Percentiles rank a stretch among this genome's conserved stretches.
Evolutionary conservation across 1,139 yeast genomes (phyloP).

Genomic region (Sugiyamaella paludigena): DNA sequence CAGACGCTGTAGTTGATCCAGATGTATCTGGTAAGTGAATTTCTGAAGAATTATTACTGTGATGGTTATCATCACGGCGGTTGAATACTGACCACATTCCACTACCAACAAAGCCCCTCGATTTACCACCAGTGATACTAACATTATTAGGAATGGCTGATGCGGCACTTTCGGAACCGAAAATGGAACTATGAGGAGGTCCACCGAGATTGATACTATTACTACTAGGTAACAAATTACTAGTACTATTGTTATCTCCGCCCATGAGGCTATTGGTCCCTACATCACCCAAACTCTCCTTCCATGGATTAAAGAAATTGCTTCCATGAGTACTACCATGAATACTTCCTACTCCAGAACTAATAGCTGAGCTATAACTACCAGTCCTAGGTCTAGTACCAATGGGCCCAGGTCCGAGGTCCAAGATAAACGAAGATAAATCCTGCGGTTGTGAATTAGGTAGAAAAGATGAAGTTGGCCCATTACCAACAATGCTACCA

Average conservation of each 20-base stretch:
- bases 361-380: conserved; percentile 24
- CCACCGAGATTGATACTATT: too few relatives aligned
- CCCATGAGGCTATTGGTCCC: not conserved
- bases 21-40: conserved; percentile 5
- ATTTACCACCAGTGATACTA: not conserved
- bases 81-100: conserved; percentile 16
- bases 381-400: conserved; percentile 27
- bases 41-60: conserved; percentile 1
- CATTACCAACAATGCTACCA: too few relatives aligned
- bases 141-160: too few relatives aligned
- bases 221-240: too few relatives aligned
- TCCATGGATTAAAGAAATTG: conserved; percentile 28
- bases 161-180: too few relatives aligned
- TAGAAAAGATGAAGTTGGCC: too few relatives aligned
- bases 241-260: not conserved
- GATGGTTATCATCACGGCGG: conserved; percentile 8
- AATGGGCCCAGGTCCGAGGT: conserved; percentile 24
- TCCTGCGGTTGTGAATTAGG: too few relatives aligned
- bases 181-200: too few relatives aligned
- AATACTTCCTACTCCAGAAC: conserved; percentile 14
- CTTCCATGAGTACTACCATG: conserved; percentile 14
- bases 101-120: conserved; percentile 12
- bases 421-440: conserved; percentile 6
- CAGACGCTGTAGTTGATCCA: not conserved
- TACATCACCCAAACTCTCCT: conserved; percentile 13